Conservation (phyloP, 768 basidiomycete genomes). For the Leucocoprinus sp. region DNA sequence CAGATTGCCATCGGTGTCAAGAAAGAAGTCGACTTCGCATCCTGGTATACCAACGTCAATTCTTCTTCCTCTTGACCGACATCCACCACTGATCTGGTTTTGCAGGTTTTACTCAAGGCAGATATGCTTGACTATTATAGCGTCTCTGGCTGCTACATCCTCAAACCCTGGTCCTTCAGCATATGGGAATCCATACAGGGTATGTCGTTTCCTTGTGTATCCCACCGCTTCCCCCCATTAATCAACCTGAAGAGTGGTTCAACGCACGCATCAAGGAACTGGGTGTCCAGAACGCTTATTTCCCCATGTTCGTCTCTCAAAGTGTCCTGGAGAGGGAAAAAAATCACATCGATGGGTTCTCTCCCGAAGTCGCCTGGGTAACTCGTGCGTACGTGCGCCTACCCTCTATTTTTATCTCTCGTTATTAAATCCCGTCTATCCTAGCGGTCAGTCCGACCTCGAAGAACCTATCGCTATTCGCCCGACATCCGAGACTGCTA, state of each 20-base stretch:
- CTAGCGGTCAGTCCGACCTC: conserved; percentile 82
- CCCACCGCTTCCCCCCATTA: conserved; percentile 2
- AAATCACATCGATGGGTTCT: conserved; percentile 98
- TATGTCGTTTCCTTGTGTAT: conserved; percentile 23
- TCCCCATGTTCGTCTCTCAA: conserved; percentile 96
- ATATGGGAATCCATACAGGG: conserved; percentile 97
- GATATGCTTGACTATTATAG: conserved; percentile 99
- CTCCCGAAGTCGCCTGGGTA: conserved; percentile 99
- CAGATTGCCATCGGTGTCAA: conserved; percentile 92
- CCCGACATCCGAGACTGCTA: conserved; percentile 96
- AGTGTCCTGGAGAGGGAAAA: conserved; percentile 95
- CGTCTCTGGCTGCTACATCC: conserved; percentile 97
- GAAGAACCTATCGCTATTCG: conserved; percentile 98
- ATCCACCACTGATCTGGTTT: conserved; percentile 10
- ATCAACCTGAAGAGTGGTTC: conserved; percentile 70
- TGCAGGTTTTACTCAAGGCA: conserved; percentile 89
- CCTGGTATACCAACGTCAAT: conserved; percentile 88
- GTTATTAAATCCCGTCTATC: conserved; percentile 3
- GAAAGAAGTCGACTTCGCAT: conserved; percentile 91
- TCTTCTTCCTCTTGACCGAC: background rate
- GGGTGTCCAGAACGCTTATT: conserved; percentile 95
- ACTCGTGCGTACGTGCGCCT: conserved; percentile 74
- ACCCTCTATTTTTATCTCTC: background rate
- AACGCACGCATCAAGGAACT: conserved; percentile 86
- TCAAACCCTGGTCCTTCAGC: conserved; percentile 94